Base-by-base conservation (phyloP, 2,329 filamentous ascomycete species). In the Elsinoe necatrix region DNA sequence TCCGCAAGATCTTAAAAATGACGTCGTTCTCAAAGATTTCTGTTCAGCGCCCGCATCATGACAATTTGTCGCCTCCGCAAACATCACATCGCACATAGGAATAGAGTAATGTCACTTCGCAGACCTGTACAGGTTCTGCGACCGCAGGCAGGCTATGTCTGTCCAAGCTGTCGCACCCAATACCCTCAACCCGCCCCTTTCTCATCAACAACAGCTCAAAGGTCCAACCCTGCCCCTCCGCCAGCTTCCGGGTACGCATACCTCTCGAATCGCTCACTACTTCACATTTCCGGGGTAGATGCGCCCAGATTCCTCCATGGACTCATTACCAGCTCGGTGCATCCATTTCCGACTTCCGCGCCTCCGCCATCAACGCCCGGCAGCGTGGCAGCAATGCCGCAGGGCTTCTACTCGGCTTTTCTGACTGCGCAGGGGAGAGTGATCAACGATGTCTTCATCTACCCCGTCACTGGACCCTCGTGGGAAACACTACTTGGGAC, bases 361-460 rank as follows among this genome's bases (percentile, higher is more conserved):
- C 54, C 41, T 21, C 39, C 54, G 18, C 54, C 39, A 35, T 48
- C 42, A 9, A 70, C 51, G 12, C 57, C 63, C 6, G 60, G 72
- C 1, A 70, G 70, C 21, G 65, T 63, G 2, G 71, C 74, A 0
- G n/a, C 48, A 8, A 16, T 52, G 3, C 21, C 48, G 5, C 31
- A 35, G n/a, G 85, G 83, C 3, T 84, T 86, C 69, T 97, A 95
- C 71, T 79, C 86, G 5, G 89, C 84, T 0, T 95, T 98, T 66
- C 77, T 98, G 41, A 95, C 87, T 63, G 89, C 92, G 6, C 71
- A 72, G 31, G 93, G 93, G 41, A 82, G 91, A 57, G 80, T 98
- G 8, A 75, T 96, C 42, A 82, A 92, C 73, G 93, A 98, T 72
- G 86, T 90, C 54, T 95, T 97, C 70, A 77, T 98, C 48, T 96